These are phyloP conservation scores for Mariannaea elegans DNA, from an alignment of 2,329 filamentous ascomycete species.

Conservation along the genomic window DNA sequence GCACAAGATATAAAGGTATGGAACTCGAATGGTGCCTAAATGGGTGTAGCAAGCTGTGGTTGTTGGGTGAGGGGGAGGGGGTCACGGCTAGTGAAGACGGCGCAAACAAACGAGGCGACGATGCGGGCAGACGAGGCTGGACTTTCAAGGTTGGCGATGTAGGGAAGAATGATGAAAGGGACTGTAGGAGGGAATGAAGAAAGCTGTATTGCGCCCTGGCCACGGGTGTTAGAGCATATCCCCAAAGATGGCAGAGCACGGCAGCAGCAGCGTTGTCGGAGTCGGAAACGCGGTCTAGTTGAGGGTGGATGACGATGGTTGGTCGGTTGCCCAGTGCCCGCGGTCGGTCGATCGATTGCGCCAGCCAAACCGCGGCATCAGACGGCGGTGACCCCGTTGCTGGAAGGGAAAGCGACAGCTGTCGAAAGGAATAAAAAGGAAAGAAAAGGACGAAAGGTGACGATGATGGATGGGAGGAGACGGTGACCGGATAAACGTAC, in stretches of 20 bases:
- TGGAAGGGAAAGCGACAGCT: neutral
- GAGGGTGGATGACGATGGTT: conserved; percentile 35
- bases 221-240: conserved; percentile 15
- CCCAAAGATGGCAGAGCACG: neutral
- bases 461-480: neutral
- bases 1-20: conserved; percentile 7
- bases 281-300: conserved; percentile 33
- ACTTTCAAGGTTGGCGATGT: conserved; percentile 8
- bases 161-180: neutral
- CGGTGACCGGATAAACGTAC: conserved; percentile 25
- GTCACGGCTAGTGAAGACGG: conserved; percentile 3
- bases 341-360: conserved; percentile 35
- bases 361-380: conserved; percentile 38
- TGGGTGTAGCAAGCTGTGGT: neutral
- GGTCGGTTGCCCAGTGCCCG: conserved; percentile 36
- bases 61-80: conserved; percentile 7
- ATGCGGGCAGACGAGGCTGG: conserved; percentile 8
- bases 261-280: conserved; percentile 7
- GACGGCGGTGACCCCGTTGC: conserved; percentile 9
- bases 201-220: conserved; percentile 12
- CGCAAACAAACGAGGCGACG: conserved; percentile 12
- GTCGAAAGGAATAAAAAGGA: neutral
- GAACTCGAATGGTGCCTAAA: neutral
- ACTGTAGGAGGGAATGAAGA: neutral
- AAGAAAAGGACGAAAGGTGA: neutral